These are phyloP conservation scores for Plantago ovata DNA, from an alignment of 257 asterid genomes.

Conservation along the genomic window DNA sequence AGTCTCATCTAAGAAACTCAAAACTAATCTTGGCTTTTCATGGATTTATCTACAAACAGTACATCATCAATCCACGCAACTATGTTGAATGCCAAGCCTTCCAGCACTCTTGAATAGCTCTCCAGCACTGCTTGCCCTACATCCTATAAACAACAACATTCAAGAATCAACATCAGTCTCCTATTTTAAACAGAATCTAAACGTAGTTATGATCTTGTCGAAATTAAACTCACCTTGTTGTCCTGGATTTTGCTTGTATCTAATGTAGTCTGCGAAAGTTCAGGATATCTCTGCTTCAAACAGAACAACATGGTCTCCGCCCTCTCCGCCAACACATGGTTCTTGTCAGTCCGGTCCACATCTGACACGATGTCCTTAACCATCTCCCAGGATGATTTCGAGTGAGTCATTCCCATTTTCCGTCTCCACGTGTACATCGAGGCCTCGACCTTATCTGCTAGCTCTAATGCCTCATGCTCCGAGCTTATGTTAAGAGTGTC, in stretches of 20 bases:
- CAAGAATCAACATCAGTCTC: not conserved
- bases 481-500: constrained; percentile 55
- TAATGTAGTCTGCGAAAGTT: constrained; percentile 80
- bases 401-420: constrained; percentile 50
- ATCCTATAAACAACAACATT: constrained; percentile 48
- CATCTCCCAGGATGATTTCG: constrained; percentile 85
- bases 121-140: constrained; percentile 90
- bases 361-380: constrained; percentile 79
- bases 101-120: constrained; percentile 90
- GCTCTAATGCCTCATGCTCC: constrained; percentile 84
- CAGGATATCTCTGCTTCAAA: constrained; percentile 78
- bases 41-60: constrained; percentile 58
- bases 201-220: not conserved
- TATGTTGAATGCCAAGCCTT: constrained; percentile 79
- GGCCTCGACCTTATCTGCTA: constrained; percentile 83
- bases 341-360: constrained; percentile 65
- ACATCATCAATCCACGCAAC: constrained; percentile 89
- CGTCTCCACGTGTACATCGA: constrained; percentile 84
- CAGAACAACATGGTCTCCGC: constrained; percentile 67
- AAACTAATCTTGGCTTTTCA: constrained; percentile 42
- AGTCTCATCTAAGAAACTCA: constrained; percentile 12
- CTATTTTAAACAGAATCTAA: not conserved
- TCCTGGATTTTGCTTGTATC: constrained; percentile 80
- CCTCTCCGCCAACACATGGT: constrained; percentile 58
- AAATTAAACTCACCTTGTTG: constrained; percentile 57